Percentiles rank a stretch among this genome's conserved stretches.
Conservation (phyloP, 1,139 yeast genomes). For the Trichomonascaceae sp. region DNA sequence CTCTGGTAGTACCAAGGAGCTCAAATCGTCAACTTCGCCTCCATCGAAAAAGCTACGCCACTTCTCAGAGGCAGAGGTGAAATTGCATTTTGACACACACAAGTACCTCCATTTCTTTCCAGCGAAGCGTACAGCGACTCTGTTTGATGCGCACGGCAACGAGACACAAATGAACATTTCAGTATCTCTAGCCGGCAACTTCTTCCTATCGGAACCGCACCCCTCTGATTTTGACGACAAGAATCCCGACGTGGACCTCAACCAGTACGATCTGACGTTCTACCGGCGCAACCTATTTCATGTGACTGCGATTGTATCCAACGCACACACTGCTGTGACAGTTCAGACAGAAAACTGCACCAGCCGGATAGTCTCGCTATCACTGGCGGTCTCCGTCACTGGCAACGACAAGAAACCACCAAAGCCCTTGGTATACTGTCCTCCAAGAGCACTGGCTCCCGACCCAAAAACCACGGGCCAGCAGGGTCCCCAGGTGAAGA, state of each 20-base stretch:
- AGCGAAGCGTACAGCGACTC: conserved; percentile 12
- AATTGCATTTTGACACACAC: conserved; percentile 9
- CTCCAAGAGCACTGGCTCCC: conserved; percentile 13
- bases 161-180: conserved; percentile 11
- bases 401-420: conserved; percentile 17
- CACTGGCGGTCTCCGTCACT: conserved; percentile 17
- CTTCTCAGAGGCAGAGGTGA: conserved; percentile 8
- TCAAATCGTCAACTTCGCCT: background rate
- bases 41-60: background rate
- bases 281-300: conserved; percentile 22
- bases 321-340: conserved; percentile 19
- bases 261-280: conserved; percentile 19
- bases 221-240: conserved; percentile 4
- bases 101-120: conserved; percentile 13
- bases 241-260: conserved; percentile 6
- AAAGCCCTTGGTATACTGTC: conserved; percentile 16
- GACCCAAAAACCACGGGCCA: conserved; percentile 6
- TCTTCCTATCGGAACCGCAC: conserved; percentile 15
- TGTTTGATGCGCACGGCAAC: conserved; percentile 15
- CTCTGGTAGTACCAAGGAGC: no score
- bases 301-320: conserved; percentile 18
- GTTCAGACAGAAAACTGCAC: conserved; percentile 13
- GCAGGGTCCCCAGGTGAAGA: conserved; percentile 17
- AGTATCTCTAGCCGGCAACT: conserved; percentile 16
- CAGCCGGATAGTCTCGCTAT: conserved; percentile 17